Base-by-base conservation (phyloP, 2,329 filamentous ascomycete species). In the Apiospora rasikravindrae region DNA sequence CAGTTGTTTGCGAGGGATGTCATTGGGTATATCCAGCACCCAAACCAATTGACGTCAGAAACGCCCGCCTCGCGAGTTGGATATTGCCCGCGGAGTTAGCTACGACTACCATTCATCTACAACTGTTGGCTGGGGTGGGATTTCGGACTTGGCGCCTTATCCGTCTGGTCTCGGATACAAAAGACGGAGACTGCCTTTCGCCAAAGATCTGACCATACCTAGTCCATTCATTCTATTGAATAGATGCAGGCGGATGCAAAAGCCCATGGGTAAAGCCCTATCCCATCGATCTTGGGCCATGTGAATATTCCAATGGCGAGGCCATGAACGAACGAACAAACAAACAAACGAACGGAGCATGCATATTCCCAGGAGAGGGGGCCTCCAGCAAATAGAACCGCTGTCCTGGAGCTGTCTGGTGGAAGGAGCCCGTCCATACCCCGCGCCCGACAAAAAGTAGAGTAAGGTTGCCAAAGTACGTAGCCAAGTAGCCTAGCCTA, bases 1-100 rank as follows among this genome's bases (percentile, higher is more conserved):
- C 53, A 61, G 53, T 61, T 61, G 53, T 61, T 61, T 61, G 53
- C 53, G 53, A 61, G n/a, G 53, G 29, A 19, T 61, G 53, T 16
- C 53, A 37, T 61, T 33, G 53, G 53, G 19, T 29, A 33, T 22
- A 29, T 22, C 19, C 24, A 26, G 26, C 14, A 13, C n/a, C n/a
- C n/a, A 53, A 26, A 22, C 49, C 51, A 57, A 33, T 57, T 33
- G 51, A 57, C 51, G 51, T 57, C 51, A 57, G 51, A 7, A 29
- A 29, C 16, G 44, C 16, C 19, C 44, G 44, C 44, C 44, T 51
- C 14, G n/a, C n/a, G n/a, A 8, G n/a, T 49, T 19, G 44, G 26
- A 51, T 51, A 51, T 26, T 29, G 49, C 45, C 45, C 45, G 45
- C 45, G 45, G 45, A 49, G 45, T 49, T 49, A 49, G 45, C 22